A percentile compares a stretch with the other conserved stretches of the same genome.
Evolutionary conservation across 768 basidiomycete genomes (phyloP).

Genomic region (Amanita inopinata): DNA sequence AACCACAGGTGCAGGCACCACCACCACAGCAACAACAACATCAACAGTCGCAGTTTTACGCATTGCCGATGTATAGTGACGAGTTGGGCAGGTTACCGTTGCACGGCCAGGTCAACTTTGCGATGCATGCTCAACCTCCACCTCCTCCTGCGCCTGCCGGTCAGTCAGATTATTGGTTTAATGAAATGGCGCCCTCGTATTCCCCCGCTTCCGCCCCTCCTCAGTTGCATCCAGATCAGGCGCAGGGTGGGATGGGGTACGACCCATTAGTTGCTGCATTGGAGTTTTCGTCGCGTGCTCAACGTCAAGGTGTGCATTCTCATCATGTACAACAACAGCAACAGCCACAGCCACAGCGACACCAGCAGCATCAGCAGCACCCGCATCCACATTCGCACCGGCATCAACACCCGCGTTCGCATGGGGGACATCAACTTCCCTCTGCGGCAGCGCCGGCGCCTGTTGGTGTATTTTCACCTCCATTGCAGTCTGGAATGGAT

Average conservation of each 20-base stretch:
- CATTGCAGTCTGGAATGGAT: too few relatives aligned
- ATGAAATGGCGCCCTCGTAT: not conserved
- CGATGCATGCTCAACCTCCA: slow-evolving; percentile 6
- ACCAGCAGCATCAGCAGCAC: too few relatives aligned
- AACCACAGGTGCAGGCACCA: slow-evolving; percentile 7
- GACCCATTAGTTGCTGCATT: not conserved
- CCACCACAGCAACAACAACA: slow-evolving; percentile 11
- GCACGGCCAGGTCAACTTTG: slow-evolving; percentile 23
- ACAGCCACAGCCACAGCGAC: too few relatives aligned
- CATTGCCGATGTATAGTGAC: slow-evolving; percentile 53
- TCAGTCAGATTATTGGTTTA: not conserved
- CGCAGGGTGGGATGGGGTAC: not conserved
- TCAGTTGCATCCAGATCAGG: not conserved
- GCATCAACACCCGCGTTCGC: slow-evolving; percentile 11
- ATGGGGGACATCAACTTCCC: too few relatives aligned
- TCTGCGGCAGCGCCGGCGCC: too few relatives aligned
- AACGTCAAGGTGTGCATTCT: not conserved
- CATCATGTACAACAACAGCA: too few relatives aligned
- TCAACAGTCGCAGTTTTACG: too few relatives aligned
- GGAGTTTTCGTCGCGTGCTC: not conserved
- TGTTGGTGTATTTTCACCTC: too few relatives aligned
- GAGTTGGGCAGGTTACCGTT: slow-evolving; percentile 48
- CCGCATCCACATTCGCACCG: slow-evolving; percentile 5
- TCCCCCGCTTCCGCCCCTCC: too few relatives aligned
- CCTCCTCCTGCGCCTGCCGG: too few relatives aligned